Conservation (phyloP, 1,284 basidiomycete genomes). For the Volvariella surrecta region DNA sequence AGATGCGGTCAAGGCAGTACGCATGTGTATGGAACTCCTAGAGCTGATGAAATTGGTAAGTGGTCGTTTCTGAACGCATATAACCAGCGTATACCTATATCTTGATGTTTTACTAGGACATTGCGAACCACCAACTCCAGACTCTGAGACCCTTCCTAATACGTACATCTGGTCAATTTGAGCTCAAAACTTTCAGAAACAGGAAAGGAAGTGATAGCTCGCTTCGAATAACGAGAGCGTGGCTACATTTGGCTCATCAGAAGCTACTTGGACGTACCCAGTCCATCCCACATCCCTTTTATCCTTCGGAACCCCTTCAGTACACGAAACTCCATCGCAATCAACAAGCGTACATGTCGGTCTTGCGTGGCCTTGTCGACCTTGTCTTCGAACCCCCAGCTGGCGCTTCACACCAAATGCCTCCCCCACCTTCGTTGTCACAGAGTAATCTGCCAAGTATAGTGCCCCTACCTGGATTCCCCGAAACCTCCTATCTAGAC, state of each 20-base stretch:
- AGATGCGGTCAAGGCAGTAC: slow-evolving; percentile 69
- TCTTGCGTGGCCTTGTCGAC: slow-evolving; percentile 61
- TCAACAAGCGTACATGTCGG: slow-evolving; percentile 47
- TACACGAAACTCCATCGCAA: slow-evolving; percentile 37
- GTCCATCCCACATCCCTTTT: slow-evolving; percentile 32
- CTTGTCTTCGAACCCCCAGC: slow-evolving; percentile 57
- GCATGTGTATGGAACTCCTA: slow-evolving; percentile 84
- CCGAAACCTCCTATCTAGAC: slow-evolving; percentile 85
- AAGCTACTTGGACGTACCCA: slow-evolving; percentile 25
- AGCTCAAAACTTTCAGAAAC: slow-evolving; percentile 70
- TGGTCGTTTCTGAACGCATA: slow-evolving; percentile 15
- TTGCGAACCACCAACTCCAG: slow-evolving; percentile 92
- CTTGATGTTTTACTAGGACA: slow-evolving; percentile 51
- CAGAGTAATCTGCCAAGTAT: slow-evolving; percentile 18
- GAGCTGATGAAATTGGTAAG: slow-evolving; percentile 92
- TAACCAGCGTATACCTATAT: slow-evolving; percentile 11
- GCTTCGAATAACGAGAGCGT: slow-evolving; percentile 51
- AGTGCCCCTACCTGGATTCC: slow-evolving; percentile 39
- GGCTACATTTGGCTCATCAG: slow-evolving; percentile 41
- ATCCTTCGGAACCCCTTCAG: slow-evolving; percentile 28
- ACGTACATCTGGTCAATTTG: slow-evolving; percentile 74
- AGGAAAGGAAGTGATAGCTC: slow-evolving; percentile 38
- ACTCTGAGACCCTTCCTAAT: slow-evolving; percentile 81
- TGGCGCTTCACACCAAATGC: slow-evolving; percentile 22
- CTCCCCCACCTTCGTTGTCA: slow-evolving; percentile 20